A percentile compares a stretch with the other conserved stretches of the same genome.
phyloP scores from a whole-genome alignment of 2,329 filamentous ascomycete genomes.

The Calonectria naviculata region DNA sequence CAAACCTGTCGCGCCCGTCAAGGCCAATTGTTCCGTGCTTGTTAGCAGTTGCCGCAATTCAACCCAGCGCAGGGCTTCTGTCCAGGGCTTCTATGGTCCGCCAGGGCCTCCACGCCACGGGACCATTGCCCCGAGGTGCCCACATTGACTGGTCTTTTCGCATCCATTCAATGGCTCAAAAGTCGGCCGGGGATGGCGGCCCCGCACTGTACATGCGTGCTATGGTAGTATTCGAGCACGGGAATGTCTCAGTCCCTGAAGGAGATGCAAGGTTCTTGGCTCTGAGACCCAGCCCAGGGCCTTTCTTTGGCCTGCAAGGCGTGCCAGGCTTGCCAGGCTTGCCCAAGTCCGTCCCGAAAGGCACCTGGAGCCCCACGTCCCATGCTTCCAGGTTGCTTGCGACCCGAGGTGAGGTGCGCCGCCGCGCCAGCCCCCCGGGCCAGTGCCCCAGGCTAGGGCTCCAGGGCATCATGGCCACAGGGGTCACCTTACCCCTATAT shows the following conservation, averaged over 20 bases:
- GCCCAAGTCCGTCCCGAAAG: constrained; percentile 8
- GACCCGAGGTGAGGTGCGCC: constrained; percentile 15
- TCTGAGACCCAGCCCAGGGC: constrained; percentile 7
- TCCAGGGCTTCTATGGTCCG: constrained; percentile 1
- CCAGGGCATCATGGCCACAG: constrained; percentile 8
- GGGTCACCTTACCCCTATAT: constrained; percentile 23
- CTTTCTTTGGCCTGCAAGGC: background rate
- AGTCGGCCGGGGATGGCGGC: constrained; percentile 1
- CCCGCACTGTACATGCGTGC: constrained; percentile 13
- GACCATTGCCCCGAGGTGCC: background rate
- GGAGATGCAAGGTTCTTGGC: constrained; percentile 9
- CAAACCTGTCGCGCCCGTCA: background rate
- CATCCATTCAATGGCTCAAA: background rate
- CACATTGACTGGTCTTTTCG: background rate
- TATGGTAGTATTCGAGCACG: constrained; percentile 1
- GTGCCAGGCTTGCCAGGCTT: constrained; percentile 4
- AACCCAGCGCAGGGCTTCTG: constrained; percentile 3
- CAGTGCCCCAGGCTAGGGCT: constrained; percentile 7
- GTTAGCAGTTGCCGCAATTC: constrained; percentile 17
- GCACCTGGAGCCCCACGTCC: constrained; percentile 15
- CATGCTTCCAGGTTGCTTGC: constrained; percentile 13
- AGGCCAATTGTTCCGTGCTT: constrained; percentile 20
- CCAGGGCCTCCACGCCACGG: constrained; percentile 11
- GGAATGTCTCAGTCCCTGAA: constrained; percentile 17
- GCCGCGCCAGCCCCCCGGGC: constrained; percentile 14